Conservation (phyloP, 2,329 filamentous ascomycete genomes). For the Microsporum canis region DNA sequence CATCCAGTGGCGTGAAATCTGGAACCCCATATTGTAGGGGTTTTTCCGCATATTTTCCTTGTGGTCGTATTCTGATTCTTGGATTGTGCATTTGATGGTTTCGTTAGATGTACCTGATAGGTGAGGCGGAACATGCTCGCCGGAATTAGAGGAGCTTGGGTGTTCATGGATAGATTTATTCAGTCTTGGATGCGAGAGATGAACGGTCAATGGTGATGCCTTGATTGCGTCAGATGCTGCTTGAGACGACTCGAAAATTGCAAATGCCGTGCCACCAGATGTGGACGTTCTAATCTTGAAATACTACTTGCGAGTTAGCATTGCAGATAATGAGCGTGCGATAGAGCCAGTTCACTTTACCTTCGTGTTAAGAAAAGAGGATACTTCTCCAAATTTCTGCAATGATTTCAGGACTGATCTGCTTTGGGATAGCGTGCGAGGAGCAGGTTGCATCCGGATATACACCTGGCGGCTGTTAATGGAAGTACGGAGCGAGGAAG, state of each 20-base stretch:
- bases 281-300: slow-evolving; percentile 7
- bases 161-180: neutral
- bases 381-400: slow-evolving; percentile 33
- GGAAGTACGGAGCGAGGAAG: slow-evolving; percentile 2
- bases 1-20: slow-evolving; percentile 16
- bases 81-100: slow-evolving; percentile 21
- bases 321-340: neutral
- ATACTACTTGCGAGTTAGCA: neutral
- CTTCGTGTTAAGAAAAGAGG: slow-evolving; percentile 28
- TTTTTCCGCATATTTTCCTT: slow-evolving; percentile 21
- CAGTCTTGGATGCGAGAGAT: slow-evolving; percentile 9
- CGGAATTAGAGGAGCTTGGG: neutral
- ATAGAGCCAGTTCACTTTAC: slow-evolving; percentile 15
- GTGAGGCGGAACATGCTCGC: neutral
- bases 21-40: slow-evolving; percentile 23
- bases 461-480: slow-evolving; percentile 19
- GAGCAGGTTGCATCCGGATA: slow-evolving; percentile 22
- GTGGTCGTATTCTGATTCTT: slow-evolving; percentile 23
- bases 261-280: slow-evolving; percentile 19
- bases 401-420: slow-evolving; percentile 26
- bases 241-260: slow-evolving; percentile 29
- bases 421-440: slow-evolving; percentile 25
- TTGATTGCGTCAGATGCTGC: slow-evolving; percentile 25
- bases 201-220: slow-evolving; percentile 24
- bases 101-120: neutral